These are phyloP conservation scores for Anisodus tanguticus DNA, from an alignment of 257 asterid species.

Conservation along the genomic window DNA sequence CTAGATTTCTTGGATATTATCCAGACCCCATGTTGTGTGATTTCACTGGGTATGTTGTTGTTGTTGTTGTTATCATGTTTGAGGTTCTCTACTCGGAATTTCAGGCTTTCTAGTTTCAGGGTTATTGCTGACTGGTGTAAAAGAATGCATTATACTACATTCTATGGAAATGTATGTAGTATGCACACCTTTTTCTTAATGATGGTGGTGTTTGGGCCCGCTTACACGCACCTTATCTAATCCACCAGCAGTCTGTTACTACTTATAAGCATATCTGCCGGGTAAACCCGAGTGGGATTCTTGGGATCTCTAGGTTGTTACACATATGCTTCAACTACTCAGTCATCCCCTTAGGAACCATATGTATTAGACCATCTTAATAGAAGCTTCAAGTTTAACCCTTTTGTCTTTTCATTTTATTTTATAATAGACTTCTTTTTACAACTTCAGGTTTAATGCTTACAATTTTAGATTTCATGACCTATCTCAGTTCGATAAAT, in stretches of 20 bases:
- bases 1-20: background rate
- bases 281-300: background rate
- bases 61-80: background rate
- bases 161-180: background rate
- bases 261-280: background rate
- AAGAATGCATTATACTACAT: background rate
- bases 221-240: background rate
- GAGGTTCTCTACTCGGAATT: background rate
- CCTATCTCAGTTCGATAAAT: slow-evolving; percentile 6
- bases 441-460: slow-evolving; percentile 12
- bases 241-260: background rate
- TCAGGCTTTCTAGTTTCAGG: background rate
- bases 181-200: background rate
- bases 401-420: background rate
- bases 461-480: background rate
- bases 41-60: background rate
- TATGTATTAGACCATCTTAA: background rate
- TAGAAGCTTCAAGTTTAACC: background rate
- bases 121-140: background rate
- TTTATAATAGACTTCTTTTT: background rate
- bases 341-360: background rate
- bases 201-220: background rate
- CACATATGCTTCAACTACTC: background rate
- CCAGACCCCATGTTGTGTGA: too few species aligned
- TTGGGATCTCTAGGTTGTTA: slow-evolving; percentile 18